Evolutionary conservation across 495 filamentous ascomycete species (phyloP), one percentile per base, ranked within the genome.

Genomic region (Penicillium flavigenum): DNA sequence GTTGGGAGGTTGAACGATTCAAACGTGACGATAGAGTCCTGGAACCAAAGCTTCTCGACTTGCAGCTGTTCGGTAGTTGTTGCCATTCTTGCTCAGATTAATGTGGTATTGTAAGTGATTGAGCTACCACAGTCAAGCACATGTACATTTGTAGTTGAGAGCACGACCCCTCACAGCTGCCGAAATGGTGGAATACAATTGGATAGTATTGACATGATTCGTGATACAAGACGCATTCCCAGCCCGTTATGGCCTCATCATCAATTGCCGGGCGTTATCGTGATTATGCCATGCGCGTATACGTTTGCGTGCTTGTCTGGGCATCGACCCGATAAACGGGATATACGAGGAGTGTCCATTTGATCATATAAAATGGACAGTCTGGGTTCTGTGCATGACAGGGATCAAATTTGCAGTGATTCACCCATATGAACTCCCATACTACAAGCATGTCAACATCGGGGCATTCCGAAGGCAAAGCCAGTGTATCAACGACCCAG

Each of bases 1-100:
- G 72, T 88, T 90, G 50, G 91, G 66, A 46, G 81, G 81, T 58
- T 90, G 85, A 80, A 96, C 87, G 61, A 88, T 88, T 60, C 79
- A 56, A 73, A 68, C 6, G 55, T 58, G n/a, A 66, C 41, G 14
- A 39, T 29, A 22, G 47, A n/a, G 29, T 47, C 43, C 9, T 31
- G 12, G 24, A 62, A 11, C n/a, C 32, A 51, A 17, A 57, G 51
- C 20, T 46, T 38, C 27, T 42, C 45, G 12, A 57, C 12, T 20
- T 42, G 34, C 6, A 59, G 19, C 17, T 50, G 10, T 39, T 56
- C 57, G 12, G 46, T 57, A 17, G 39, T 22, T 7, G 54, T 45
- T 9, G 54, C 48, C 65, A 65, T 65, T 24, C 14, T 29, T 31
- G 43, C 12, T 26, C 2, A 12, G 34, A 29, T 14, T 22, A 24